A percentile compares a stretch with the other conserved stretches of the same genome.
Conservation (phyloP, 192 early-diverging fungal genomes). For the Allomyces macrogynus region DNA sequence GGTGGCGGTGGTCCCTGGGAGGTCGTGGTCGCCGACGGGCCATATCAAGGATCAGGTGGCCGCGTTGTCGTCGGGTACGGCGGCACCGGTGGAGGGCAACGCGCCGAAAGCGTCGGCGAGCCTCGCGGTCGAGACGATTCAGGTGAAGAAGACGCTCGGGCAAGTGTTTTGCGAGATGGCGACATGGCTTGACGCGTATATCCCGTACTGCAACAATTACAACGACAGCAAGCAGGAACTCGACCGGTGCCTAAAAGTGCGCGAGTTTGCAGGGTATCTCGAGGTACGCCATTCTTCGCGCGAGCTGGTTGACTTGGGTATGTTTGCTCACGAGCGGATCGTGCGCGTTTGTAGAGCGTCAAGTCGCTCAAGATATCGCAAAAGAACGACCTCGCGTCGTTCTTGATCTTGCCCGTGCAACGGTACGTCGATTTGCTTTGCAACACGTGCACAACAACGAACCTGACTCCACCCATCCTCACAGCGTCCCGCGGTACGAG, state of each 20-base stretch:
- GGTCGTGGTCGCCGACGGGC: too few species aligned
- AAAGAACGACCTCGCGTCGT: conserved; percentile 3
- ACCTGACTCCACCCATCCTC: too few species aligned
- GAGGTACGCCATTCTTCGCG: too few species aligned
- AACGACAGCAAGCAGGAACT: background rate
- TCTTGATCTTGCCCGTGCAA: conserved; percentile 2
- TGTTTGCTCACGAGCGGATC: too few species aligned
- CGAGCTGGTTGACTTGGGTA: too few species aligned
- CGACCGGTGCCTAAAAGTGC: conserved; percentile 1
- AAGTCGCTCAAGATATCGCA: background rate
- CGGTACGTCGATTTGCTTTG: too few species aligned
- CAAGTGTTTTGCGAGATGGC: background rate
- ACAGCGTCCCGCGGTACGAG: conserved; percentile 4
- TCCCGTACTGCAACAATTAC: conserved; percentile 2
- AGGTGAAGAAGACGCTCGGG: background rate
- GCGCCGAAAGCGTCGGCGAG: too few species aligned
- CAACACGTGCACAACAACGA: too few species aligned
- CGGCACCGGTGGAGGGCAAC: too few species aligned
- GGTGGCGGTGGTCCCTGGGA: too few species aligned
- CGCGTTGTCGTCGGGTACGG: too few species aligned
- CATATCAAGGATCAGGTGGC: too few species aligned
- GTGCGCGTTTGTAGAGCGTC: background rate
- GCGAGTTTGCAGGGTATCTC: conserved; percentile 1
- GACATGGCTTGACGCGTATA: conserved; percentile 1
- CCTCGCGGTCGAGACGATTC: background rate